phyloP scores from a whole-genome alignment of 2,329 filamentous ascomycete genomes.

The Colletotrichum sojae region DNA sequence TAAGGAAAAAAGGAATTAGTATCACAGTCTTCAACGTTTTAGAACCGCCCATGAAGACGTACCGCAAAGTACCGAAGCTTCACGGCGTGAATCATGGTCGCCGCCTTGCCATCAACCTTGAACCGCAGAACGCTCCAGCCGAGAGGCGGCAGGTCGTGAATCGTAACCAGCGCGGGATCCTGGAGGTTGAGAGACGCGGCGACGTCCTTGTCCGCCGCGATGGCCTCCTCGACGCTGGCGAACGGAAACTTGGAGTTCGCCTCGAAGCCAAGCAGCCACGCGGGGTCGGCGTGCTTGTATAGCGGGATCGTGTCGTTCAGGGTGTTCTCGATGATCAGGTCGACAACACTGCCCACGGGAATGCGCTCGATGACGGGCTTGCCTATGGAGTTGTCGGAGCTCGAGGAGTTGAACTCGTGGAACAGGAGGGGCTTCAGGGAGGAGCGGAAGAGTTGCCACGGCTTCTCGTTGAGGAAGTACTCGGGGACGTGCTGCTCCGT shows the following conservation, averaged over 20 bases:
- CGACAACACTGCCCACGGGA: conserved; percentile 39
- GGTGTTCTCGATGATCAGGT: conserved; percentile 33
- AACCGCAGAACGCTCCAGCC: conserved; percentile 35
- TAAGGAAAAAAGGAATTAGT: neutral
- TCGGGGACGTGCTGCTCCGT: conserved; percentile 17
- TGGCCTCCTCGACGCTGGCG: conserved; percentile 24
- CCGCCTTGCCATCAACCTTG: conserved; percentile 20
- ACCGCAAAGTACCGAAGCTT: conserved; percentile 38
- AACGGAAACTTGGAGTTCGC: conserved; percentile 23
- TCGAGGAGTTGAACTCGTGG: conserved; percentile 1
- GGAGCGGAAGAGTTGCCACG: conserved; percentile 36
- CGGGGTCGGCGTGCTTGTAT: conserved; percentile 44
- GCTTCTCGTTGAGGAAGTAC: conserved; percentile 38
- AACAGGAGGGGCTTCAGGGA: conserved; percentile 43
- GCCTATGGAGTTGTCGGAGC: neutral
- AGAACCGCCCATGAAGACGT: neutral
- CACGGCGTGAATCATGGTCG: conserved; percentile 37
- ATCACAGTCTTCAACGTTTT: neutral
- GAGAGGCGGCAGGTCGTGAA: conserved; percentile 34
- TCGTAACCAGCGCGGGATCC: conserved; percentile 6
- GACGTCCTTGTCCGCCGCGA: neutral
- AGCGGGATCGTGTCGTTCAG: conserved; percentile 37
- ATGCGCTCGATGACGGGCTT: conserved; percentile 29
- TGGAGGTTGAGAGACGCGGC: conserved; percentile 8
- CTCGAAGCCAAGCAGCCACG: conserved; percentile 42